Percentiles rank a stretch among this genome's conserved stretches.
Conservation (phyloP, 2,329 filamentous ascomycete species). For the Cadophora gregata region DNA sequence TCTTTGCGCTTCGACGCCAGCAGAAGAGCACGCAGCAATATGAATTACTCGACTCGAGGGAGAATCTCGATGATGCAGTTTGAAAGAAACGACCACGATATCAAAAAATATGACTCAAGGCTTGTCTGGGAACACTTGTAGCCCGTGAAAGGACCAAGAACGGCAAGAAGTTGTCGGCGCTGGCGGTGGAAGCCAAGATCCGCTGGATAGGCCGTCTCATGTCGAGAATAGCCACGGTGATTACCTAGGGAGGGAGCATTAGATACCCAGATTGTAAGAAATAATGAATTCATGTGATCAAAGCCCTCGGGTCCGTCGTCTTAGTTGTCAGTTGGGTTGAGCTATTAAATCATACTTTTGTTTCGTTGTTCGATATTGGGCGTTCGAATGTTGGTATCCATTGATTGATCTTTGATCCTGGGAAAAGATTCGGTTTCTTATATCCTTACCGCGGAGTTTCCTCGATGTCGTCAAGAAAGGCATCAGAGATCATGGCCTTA, state of each 20-base stretch:
- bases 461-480: too few relatives aligned
- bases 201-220: too few relatives aligned
- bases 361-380: not conserved
- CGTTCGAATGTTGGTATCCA: too few relatives aligned
- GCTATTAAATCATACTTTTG: not conserved
- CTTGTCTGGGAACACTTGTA: not conserved
- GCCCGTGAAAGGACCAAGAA: not conserved
- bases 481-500: too few relatives aligned
- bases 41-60: slow-evolving; percentile 12
- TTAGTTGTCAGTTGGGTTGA: not conserved
- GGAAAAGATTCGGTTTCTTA: too few relatives aligned
- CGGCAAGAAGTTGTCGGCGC: not conserved
- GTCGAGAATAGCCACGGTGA: not conserved
- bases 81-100: not conserved
- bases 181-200: not conserved
- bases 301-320: not conserved
- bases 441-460: too few relatives aligned
- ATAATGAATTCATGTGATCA: not conserved
- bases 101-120: not conserved
- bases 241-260: not conserved
- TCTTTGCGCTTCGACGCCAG: not conserved
- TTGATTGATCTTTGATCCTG: too few relatives aligned
- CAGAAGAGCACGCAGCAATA: slow-evolving; percentile 13
- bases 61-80: not conserved
- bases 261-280: slow-evolving; percentile 5